Evolutionary conservation across 805 yeast genomes (phyloP).

Genomic region (Pichia rugopelliculosa): DNA sequence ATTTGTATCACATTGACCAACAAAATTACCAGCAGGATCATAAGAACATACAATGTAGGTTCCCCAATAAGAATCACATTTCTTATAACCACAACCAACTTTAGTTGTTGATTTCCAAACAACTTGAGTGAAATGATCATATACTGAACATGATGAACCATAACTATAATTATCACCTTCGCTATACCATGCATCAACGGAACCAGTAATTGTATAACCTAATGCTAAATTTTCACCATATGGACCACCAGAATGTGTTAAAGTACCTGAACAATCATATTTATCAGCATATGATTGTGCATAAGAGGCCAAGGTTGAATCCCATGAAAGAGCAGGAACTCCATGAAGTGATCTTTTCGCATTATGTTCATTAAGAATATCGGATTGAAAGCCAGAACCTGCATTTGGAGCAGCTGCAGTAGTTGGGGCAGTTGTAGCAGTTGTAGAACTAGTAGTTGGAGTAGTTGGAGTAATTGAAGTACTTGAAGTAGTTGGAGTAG

Average conservation of each 20-base stretch:
- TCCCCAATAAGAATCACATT: constrained; percentile 42
- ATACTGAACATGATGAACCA: constrained; percentile 42
- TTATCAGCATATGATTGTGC: constrained; percentile 54
- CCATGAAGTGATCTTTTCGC: constrained; percentile 47
- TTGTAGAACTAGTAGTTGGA: constrained; percentile 14
- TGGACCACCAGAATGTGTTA: constrained; percentile 56
- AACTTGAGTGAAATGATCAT: constrained; percentile 66
- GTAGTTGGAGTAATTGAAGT: constrained; percentile 15
- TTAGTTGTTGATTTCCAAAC: constrained; percentile 57
- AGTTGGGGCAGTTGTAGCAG: constrained; percentile 16
- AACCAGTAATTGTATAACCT: constrained; percentile 49
- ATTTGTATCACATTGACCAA: constrained; percentile 35
- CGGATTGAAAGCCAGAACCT: constrained; percentile 18
- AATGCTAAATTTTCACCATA: constrained; percentile 77
- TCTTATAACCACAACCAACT: constrained; percentile 59
- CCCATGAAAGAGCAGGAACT: constrained; percentile 51
- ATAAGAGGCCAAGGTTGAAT: constrained; percentile 38
- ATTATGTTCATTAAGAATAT: constrained; percentile 57
- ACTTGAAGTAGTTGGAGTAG: constrained; percentile 12
- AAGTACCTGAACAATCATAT: constrained; percentile 51
- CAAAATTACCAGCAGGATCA: constrained; percentile 68
- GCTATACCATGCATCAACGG: constrained; percentile 67
- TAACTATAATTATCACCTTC: constrained; percentile 54
- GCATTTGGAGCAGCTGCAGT: constrained; percentile 15
- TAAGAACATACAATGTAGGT: constrained; percentile 70